Conservation (phyloP, 2,329 filamentous ascomycete genomes). For the Paraconiothyrium sp. region DNA sequence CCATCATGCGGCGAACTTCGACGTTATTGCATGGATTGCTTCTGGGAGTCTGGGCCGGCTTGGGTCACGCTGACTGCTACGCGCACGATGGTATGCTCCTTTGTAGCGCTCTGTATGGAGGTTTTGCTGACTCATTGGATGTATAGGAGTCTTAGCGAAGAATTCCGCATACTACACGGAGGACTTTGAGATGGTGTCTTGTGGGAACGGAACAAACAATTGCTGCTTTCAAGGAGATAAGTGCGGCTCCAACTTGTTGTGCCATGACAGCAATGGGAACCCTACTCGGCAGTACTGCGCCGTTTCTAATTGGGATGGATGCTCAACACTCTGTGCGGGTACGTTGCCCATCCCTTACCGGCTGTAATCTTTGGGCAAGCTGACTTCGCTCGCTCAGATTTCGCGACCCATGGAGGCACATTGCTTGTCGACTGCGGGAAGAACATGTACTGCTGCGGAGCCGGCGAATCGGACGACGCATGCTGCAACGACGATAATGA, state of each 20-base stretch:
- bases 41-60: background rate
- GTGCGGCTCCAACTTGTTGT: constrained; percentile 3
- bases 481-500: constrained; percentile 2
- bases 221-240: constrained; percentile 11
- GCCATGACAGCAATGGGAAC: background rate
- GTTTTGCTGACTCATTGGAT: background rate
- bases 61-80: constrained; percentile 7
- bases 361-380: background rate
- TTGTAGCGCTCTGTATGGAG: background rate
- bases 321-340: constrained; percentile 3
- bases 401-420: background rate
- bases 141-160: constrained; percentile 5
- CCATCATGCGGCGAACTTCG: background rate
- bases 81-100: constrained; percentile 8
- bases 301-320: background rate
- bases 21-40: background rate
- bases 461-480: background rate
- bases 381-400: background rate
- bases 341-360: background rate
- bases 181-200: constrained; percentile 5
- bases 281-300: constrained; percentile 4
- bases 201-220: constrained; percentile 11
- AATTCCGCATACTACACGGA: background rate
- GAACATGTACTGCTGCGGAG: constrained; percentile 11
- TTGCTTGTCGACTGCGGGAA: constrained; percentile 8